Conservation (phyloP, 164 flowering plant species). For the Cinnamomum micranthum region DNA sequence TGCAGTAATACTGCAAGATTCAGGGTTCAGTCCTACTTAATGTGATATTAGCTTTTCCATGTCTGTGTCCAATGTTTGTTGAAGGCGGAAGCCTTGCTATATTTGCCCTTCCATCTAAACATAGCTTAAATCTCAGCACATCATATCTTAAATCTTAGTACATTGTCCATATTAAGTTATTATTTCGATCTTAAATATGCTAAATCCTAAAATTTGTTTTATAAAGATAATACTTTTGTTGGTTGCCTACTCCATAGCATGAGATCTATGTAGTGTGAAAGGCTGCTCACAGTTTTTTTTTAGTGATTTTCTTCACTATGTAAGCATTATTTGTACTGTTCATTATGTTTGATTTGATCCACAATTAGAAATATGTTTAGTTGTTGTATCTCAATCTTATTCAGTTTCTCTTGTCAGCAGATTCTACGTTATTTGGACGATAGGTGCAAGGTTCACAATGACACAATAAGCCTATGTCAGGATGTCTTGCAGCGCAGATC, state of each 20-base stretch:
- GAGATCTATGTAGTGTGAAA: neutral
- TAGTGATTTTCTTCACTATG: neutral
- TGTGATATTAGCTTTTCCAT: neutral
- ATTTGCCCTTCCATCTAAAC: neutral
- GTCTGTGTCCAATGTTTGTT: neutral
- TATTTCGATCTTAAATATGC: neutral
- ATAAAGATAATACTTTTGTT: neutral
- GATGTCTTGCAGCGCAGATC: slow-evolving; percentile 52
- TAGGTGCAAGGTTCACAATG: slow-evolving; percentile 63
- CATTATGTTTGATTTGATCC: neutral
- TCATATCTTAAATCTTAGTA: neutral
- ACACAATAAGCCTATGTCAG: slow-evolving; percentile 68
- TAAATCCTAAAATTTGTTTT: neutral
- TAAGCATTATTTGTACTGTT: neutral
- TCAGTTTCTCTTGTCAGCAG: slow-evolving; percentile 27
- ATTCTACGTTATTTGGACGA: slow-evolving; percentile 45
- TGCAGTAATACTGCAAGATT: no score
- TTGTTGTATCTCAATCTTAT: neutral
- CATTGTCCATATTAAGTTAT: neutral
- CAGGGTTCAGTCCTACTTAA: neutral
- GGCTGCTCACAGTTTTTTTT: neutral
- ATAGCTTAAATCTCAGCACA: neutral
- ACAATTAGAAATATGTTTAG: neutral
- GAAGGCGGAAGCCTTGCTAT: neutral
- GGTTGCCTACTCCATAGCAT: neutral